These are phyloP conservation scores for Fusarium sacchari DNA, from an alignment of 2,329 filamentous ascomycete species.

Conservation along the genomic window DNA sequence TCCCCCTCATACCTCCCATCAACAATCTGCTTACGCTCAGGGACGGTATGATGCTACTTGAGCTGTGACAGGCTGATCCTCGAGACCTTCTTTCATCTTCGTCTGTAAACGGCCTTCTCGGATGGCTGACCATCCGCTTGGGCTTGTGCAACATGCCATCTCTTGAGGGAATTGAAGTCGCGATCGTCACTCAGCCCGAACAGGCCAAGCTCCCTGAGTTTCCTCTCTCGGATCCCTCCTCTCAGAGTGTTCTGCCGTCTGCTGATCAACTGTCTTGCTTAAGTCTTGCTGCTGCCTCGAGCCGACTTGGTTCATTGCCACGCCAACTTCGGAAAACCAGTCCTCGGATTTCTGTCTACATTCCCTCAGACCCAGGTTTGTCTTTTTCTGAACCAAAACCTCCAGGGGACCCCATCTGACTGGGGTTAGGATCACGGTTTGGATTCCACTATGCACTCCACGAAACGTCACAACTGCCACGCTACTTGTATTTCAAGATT, in stretches of 20 bases:
- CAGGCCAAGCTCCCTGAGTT: constrained; percentile 60
- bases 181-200: constrained; percentile 52
- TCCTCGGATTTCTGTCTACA: constrained; percentile 63
- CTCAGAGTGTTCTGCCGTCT: constrained; percentile 49
- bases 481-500: constrained; percentile 64
- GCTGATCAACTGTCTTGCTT: constrained; percentile 26
- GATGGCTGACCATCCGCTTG: not conserved
- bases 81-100: not conserved
- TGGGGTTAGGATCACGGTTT: constrained; percentile 59
- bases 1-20: not conserved
- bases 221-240: constrained; percentile 63
- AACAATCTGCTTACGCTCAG: not conserved
- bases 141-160: constrained; percentile 55
- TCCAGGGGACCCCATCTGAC: not conserved
- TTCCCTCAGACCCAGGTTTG: constrained; percentile 64
- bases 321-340: constrained; percentile 46
- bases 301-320: not conserved
- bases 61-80: not conserved
- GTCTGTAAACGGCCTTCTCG: not conserved
- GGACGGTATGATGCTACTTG: not conserved
- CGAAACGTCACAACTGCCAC: constrained; percentile 46
- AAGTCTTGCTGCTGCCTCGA: constrained; percentile 13
- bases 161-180: constrained; percentile 60
- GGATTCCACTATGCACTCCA: constrained; percentile 60
- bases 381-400: not conserved